A percentile compares a stretch with the other conserved stretches of the same genome.
Evolutionary conservation across 495 filamentous ascomycete species (phyloP).

Genomic region (Hypoxylon crocopeplum): DNA sequence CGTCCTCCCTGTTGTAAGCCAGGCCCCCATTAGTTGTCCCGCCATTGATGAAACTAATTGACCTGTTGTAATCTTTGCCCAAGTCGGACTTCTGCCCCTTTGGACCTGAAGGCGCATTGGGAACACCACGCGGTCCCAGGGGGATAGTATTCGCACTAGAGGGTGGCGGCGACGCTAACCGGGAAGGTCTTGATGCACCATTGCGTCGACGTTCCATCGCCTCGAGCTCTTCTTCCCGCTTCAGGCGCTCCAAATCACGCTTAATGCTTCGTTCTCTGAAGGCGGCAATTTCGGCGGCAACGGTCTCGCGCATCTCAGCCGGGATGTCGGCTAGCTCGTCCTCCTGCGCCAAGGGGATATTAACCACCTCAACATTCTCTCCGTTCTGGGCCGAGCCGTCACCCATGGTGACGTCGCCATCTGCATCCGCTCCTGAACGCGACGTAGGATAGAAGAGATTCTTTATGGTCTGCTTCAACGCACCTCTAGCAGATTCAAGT

Average conservation of each 20-base stretch:
- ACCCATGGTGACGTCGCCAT: slow-evolving; percentile 76
- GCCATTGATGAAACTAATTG: slow-evolving; percentile 86
- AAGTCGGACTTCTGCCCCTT: slow-evolving; percentile 68
- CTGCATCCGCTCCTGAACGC: slow-evolving; percentile 56
- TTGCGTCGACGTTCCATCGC: slow-evolving; percentile 81
- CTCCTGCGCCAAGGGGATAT: slow-evolving; percentile 86
- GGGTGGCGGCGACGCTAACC: slow-evolving; percentile 73
- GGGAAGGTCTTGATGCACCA: slow-evolving; percentile 65
- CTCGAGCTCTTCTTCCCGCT: slow-evolving; percentile 90
- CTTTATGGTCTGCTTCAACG: slow-evolving; percentile 69
- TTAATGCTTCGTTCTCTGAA: slow-evolving; percentile 90
- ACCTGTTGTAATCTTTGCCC: slow-evolving; percentile 53
- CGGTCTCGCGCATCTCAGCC: slow-evolving; percentile 94
- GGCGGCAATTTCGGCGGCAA: slow-evolving; percentile 90
- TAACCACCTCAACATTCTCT: slow-evolving; percentile 81
- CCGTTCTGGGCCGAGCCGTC: slow-evolving; percentile 63
- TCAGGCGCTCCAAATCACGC: slow-evolving; percentile 85
- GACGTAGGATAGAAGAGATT: slow-evolving; percentile 75
- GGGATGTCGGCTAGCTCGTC: slow-evolving; percentile 97
- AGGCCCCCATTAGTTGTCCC: slow-evolving; percentile 65
- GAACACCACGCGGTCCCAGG: slow-evolving; percentile 78
- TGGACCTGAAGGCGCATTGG: slow-evolving; percentile 83
- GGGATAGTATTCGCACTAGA: slow-evolving; percentile 84
- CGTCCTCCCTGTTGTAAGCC: slow-evolving; percentile 73
- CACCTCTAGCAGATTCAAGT: slow-evolving; percentile 66